Conservation (phyloP, 495 filamentous ascomycete species). For the Alectoria sarmentosa region DNA sequence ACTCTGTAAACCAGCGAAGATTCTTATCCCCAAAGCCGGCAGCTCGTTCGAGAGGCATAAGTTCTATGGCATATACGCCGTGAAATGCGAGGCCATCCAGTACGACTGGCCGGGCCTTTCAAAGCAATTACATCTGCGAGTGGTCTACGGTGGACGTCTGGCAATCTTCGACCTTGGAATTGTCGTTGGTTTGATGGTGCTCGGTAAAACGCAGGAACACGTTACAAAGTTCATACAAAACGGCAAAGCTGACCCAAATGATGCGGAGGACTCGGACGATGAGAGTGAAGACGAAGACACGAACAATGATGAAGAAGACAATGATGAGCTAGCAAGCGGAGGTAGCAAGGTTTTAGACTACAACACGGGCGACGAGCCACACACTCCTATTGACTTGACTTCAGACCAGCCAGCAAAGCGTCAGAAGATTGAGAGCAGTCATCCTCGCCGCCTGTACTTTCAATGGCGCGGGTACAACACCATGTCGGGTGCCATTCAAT, state of each 20-base stretch:
- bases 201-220: not conserved
- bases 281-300: not conserved
- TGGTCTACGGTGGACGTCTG: not conserved
- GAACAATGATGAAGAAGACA: not conserved
- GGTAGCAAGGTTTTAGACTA: not conserved
- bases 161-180: not conserved
- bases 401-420: not conserved
- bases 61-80: not conserved
- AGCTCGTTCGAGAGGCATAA: not conserved
- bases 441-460: not conserved
- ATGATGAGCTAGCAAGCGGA: not conserved
- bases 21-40: not conserved
- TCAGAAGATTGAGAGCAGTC: not conserved
- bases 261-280: not conserved
- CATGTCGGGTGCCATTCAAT: not conserved
- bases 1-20: too few species aligned
- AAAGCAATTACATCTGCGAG: not conserved
- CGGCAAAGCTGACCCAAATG: not conserved
- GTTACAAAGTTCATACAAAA: not conserved
- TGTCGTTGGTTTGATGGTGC: not conserved
- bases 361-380: too few species aligned
- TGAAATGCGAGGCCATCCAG: not conserved
- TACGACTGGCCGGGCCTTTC: not conserved
- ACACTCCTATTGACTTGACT: too few species aligned
- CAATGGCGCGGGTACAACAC: not conserved